Evolutionary conservation across 345 rosid genomes (phyloP).

Genomic region (Eucalyptus pauciflora): DNA sequence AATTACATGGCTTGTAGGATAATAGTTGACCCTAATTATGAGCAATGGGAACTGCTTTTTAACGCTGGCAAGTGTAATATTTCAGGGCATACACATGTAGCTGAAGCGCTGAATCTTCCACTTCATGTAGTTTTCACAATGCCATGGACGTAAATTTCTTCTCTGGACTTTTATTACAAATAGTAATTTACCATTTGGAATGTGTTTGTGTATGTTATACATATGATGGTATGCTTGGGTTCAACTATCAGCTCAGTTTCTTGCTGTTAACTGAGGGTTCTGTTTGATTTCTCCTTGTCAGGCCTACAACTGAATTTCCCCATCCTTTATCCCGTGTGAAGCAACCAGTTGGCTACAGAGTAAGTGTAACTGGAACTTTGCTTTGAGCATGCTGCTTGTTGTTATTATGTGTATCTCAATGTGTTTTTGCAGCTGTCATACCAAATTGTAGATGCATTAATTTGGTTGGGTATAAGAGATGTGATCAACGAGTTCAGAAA

Average conservation of each 20-base stretch:
- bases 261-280: not conserved
- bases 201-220: not conserved
- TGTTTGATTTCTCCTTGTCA: not conserved
- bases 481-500: constrained; percentile 37
- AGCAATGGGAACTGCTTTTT: not conserved
- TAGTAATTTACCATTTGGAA: not conserved
- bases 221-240: not conserved
- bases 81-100: constrained; percentile 50
- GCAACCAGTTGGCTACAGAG: constrained; percentile 32
- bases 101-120: constrained; percentile 31
- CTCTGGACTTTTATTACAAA: not conserved
- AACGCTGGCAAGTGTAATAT: not conserved
- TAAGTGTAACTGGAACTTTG: constrained; percentile 6
- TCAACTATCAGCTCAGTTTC: not conserved
- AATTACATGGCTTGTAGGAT: not conserved
- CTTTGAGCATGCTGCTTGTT: not conserved
- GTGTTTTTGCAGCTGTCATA: constrained; percentile 29
- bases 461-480: constrained; percentile 50
- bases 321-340: constrained; percentile 47
- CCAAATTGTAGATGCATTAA: constrained; percentile 40
- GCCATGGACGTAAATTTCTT: constrained; percentile 52
- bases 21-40: not conserved
- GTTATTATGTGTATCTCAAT: not conserved
- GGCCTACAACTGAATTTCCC: constrained; percentile 50
- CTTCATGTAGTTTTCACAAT: constrained; percentile 46